A percentile compares a stretch with the other conserved stretches of the same genome.
phyloP scores from a whole-genome alignment of 1,139 yeast genomes.

The Suzukiozyma palmioleophila region DNA sequence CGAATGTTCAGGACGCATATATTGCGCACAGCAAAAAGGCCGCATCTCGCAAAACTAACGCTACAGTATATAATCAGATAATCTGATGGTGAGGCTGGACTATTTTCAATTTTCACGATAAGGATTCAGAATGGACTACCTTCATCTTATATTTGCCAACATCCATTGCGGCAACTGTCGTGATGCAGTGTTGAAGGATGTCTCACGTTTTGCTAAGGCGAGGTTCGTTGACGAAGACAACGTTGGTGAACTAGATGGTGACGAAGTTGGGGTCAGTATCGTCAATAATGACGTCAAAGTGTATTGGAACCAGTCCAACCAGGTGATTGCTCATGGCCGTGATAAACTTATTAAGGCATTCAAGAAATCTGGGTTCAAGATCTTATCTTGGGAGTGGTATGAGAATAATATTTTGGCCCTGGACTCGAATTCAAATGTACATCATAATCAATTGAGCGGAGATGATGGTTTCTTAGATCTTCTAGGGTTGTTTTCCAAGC shows the following conservation, averaged over 20 bases:
- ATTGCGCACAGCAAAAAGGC: conserved; percentile 2
- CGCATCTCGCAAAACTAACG: conserved; percentile 6
- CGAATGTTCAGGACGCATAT: background rate
- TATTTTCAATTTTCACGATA: background rate
- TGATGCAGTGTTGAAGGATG: conserved; percentile 19
- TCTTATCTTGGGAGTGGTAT: conserved; percentile 30
- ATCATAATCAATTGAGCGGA: conserved; percentile 6
- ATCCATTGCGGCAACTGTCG: conserved; percentile 54
- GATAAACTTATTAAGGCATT: conserved; percentile 23
- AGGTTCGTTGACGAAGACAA: conserved; percentile 17
- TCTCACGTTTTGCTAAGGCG: conserved; percentile 14
- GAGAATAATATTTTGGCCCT: conserved; percentile 14
- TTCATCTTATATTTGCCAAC: conserved; percentile 32
- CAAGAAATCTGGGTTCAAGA: conserved; percentile 26
- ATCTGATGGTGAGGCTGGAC: no score
- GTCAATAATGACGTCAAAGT: conserved; percentile 18
- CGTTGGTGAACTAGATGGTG: conserved; percentile 12
- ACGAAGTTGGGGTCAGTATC: conserved; percentile 13
- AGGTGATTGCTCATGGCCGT: conserved; percentile 9
- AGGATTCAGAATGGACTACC: conserved; percentile 20
- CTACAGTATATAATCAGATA: background rate
- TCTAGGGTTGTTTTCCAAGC: conserved; percentile 10
- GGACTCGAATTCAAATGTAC: conserved; percentile 9
- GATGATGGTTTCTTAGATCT: conserved; percentile 14
- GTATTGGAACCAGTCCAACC: conserved; percentile 11